Evolutionary conservation across 371 early-diverging fungal genomes (phyloP), one percentile per base, ranked within the genome.

Genomic region (Mortierella sp.): DNA sequence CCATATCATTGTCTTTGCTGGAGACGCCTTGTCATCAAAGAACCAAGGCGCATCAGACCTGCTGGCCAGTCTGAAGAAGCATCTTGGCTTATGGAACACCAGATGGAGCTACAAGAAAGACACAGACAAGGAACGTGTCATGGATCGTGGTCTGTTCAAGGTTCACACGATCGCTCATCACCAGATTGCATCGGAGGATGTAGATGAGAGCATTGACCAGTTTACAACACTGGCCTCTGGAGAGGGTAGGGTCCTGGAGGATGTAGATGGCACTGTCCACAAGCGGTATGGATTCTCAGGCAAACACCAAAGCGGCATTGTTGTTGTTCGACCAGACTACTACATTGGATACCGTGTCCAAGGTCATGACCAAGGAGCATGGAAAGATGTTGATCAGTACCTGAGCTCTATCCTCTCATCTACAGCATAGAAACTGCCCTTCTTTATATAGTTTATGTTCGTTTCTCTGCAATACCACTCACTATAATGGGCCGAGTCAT

Each of bases 311-410:
- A 71, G 76, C 16, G 76, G 71, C 0, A 67, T 75, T 60, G 71
- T 75, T 3, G 71, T 75, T 1, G n/a, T 75, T 14, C 63, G 76
- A 46, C 76, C 76, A 0, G 76, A 75, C 43, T 66, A 70, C 2
- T 68, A 75, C 60, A 44, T 75, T 60, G 76, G 76, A 29, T 75
- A 56, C 57, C 76, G 68, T 11, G 76, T 75, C 0, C 57, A 69
- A 23, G 69, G 69, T 6, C 46, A 50, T 28, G 61, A 62, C 16
- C 47, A 57, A 0, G 62, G 61, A 16, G 75, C 69, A 0, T 74
- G 75, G 75, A 53, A 53, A 43, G 66, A 66, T 19, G 67, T 67
- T 11, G 59, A 66, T n/a, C 23, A 59, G 26, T 69, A 66, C 53
- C 65, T 69, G 23, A 48, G 52, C 1, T 57, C 74, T 16, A 48